Conservation (phyloP, 805 yeast genomes). For the Jamesozyma jinghongensis region DNA sequence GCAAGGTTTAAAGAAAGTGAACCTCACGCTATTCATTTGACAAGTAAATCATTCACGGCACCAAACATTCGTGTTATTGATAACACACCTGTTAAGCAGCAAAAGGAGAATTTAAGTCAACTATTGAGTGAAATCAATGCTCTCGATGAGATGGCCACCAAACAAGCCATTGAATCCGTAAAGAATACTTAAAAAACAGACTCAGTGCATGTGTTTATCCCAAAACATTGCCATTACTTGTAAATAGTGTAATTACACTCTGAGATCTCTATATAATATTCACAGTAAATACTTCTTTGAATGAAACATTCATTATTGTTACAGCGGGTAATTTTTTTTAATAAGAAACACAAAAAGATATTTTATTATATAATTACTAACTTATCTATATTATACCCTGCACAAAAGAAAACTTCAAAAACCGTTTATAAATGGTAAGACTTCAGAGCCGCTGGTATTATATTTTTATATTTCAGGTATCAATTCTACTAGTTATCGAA, state of each 20-base stretch:
- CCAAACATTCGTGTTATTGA: slow-evolving; percentile 35
- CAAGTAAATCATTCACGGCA: slow-evolving; percentile 45
- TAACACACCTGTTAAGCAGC: slow-evolving; percentile 39
- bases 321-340: not conserved
- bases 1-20: slow-evolving; percentile 48
- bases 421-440: too few species aligned
- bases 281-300: not conserved
- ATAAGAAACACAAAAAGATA: too few species aligned
- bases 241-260: not conserved
- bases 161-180: slow-evolving; percentile 19
- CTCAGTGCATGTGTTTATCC: too few species aligned
- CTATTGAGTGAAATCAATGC: slow-evolving; percentile 39
- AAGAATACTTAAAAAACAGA: slow-evolving; percentile 3
- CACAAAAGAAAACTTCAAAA: too few species aligned
- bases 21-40: slow-evolving; percentile 66
- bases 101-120: slow-evolving; percentile 37
- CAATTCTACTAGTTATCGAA: too few species aligned
- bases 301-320: not conserved
- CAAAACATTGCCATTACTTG: not conserved
- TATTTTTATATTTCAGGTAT: too few species aligned
- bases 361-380: too few species aligned
- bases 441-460: too few species aligned
- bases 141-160: slow-evolving; percentile 22
- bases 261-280: not conserved
- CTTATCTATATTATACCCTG: too few species aligned